Evolutionary conservation across 371 early-diverging fungal genomes (phyloP).

Genomic region (Nematocida sp.): DNA sequence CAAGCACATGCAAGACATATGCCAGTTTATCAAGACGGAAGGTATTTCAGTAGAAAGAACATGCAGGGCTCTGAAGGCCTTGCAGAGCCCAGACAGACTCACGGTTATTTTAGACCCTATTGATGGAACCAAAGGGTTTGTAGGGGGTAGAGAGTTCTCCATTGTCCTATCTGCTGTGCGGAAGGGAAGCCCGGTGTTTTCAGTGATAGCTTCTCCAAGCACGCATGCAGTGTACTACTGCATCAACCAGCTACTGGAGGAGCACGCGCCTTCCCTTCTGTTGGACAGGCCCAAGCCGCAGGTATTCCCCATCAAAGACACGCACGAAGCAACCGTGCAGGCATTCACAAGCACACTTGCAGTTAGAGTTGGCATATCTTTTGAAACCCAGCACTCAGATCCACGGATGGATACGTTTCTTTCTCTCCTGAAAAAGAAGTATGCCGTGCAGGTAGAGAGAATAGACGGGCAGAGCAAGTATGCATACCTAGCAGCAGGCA

Average conservation of each 20-base stretch:
- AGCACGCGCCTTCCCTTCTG: not conserved
- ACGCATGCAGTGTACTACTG: not conserved
- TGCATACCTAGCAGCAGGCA: conserved; percentile 15
- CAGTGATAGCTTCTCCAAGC: conserved; percentile 31
- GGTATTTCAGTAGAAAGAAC: not conserved
- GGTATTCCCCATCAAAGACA: not conserved
- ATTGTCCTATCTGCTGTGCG: conserved; percentile 19
- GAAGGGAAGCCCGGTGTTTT: not conserved
- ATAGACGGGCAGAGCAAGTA: conserved; percentile 46
- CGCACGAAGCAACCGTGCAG: not conserved
- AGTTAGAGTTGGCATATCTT: conserved; percentile 1
- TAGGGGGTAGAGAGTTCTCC: conserved; percentile 1
- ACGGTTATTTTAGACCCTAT: conserved; percentile 34
- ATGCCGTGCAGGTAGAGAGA: not conserved
- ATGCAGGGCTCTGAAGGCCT: not conserved
- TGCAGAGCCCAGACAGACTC: not conserved
- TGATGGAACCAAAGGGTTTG: conserved; percentile 40
- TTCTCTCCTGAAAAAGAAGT: not conserved
- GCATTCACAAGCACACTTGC: not conserved
- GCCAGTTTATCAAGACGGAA: not conserved
- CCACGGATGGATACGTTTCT: not conserved
- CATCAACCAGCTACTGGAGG: not conserved
- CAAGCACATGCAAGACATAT: not conserved
- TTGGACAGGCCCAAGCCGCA: not conserved
- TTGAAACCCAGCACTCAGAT: conserved; percentile 18